phyloP scores from a whole-genome alignment of 2,329 filamentous ascomycete species.

The Diaporthe helianthi region DNA sequence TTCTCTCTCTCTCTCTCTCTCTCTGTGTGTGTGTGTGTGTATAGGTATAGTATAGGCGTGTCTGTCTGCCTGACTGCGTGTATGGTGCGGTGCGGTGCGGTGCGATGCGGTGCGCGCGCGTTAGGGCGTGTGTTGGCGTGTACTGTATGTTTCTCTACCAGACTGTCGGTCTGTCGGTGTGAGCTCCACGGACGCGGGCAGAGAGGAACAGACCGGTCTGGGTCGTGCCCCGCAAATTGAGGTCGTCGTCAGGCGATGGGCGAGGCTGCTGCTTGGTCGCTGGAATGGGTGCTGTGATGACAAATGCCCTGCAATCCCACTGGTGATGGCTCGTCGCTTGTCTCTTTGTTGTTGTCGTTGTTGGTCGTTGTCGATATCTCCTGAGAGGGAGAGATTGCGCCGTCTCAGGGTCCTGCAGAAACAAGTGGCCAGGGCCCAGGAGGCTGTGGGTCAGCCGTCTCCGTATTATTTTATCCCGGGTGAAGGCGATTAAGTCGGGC shows the following conservation, averaged over 20 bases:
- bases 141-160: background rate
- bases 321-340: background rate
- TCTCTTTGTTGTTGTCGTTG: background rate
- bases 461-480: conserved; percentile 35
- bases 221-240: conserved; percentile 29
- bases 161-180: conserved; percentile 22
- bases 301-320: background rate
- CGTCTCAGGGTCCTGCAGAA: conserved; percentile 31
- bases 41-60: background rate
- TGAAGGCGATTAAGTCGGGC: conserved; percentile 15
- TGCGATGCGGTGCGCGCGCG: background rate
- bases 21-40: background rate
- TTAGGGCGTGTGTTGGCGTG: background rate
- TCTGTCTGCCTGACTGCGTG: background rate
- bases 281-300: background rate
- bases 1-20: background rate
- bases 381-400: conserved; percentile 26
- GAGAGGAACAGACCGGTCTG: conserved; percentile 16
- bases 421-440: conserved; percentile 33
- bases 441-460: conserved; percentile 33
- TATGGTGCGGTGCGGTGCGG: background rate
- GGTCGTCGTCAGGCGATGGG: conserved; percentile 21
- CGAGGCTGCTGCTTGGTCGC: conserved; percentile 1
- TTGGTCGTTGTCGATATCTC: conserved; percentile 26
- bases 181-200: conserved; percentile 2